Conservation (phyloP, 768 basidiomycete species). For the Leccinum longicurvipes region DNA sequence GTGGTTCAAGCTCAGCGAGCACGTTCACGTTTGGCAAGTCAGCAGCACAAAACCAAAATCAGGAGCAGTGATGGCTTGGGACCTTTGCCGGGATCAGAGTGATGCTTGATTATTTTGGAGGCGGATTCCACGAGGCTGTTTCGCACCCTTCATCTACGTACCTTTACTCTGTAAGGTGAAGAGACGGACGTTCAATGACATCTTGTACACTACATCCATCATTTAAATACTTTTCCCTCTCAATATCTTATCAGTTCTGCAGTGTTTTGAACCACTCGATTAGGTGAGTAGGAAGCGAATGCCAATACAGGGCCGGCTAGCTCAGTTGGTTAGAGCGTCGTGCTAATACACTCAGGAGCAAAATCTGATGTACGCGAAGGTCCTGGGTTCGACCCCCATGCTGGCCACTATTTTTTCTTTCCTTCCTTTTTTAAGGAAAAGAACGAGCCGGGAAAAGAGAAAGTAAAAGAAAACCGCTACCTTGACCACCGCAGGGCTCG, state of each 20-base stretch:
- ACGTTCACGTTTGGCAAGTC: conserved; percentile 28
- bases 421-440: background rate
- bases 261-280: background rate
- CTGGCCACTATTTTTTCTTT: conserved; percentile 28
- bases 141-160: background rate
- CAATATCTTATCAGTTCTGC: background rate
- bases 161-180: background rate
- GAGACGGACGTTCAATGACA: background rate
- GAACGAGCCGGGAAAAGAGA: background rate
- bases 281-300: background rate
- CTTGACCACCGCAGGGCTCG: conserved; percentile 84
- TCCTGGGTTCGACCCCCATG: conserved; percentile 42
- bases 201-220: conserved; percentile 18
- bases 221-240: conserved; percentile 2
- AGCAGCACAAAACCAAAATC: conserved; percentile 30
- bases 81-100: background rate
- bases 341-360: conserved; percentile 46
- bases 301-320: conserved; percentile 61
- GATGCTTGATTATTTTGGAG: background rate
- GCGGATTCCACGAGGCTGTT: background rate
- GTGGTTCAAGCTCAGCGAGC: conserved; percentile 8
- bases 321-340: conserved; percentile 94
- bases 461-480: background rate
- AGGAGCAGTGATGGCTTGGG: conserved; percentile 28
- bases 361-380: conserved; percentile 26